Conservation (phyloP, 2,329 filamentous ascomycete species). For the Colletotrichum cereale region DNA sequence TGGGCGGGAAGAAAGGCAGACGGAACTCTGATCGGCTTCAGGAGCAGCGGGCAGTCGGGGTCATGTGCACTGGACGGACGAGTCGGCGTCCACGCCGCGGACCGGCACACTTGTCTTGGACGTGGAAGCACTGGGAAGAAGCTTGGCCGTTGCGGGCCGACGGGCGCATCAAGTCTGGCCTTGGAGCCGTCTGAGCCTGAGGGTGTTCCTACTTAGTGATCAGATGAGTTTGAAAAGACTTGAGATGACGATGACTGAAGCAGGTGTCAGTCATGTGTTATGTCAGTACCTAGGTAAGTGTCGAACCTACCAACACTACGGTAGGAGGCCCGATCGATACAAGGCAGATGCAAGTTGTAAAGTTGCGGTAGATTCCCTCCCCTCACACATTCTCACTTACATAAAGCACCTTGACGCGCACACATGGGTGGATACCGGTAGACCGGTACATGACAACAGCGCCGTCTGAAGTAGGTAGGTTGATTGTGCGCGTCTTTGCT, state of each 20-base stretch:
- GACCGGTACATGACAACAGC: neutral
- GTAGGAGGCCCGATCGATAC: neutral
- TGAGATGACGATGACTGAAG: conserved; percentile 9
- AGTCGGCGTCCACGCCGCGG: conserved; percentile 12
- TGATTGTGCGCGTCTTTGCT: conserved; percentile 24
- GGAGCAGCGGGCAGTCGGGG: neutral
- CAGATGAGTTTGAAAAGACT: conserved; percentile 18
- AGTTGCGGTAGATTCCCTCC: neutral
- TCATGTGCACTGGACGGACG: conserved; percentile 27
- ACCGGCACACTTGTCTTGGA: neutral
- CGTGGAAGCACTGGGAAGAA: conserved; percentile 1
- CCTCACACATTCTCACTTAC: neutral
- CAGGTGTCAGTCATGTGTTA: neutral
- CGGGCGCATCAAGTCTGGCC: conserved; percentile 16
- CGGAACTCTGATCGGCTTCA: neutral
- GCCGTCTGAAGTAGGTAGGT: conserved; percentile 31
- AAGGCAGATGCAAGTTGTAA: neutral
- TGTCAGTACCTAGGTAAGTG: neutral
- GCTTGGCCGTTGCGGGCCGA: neutral
- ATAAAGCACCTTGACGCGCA: neutral
- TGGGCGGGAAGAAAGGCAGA: conserved; percentile 9
- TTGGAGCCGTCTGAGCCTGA: conserved; percentile 23
- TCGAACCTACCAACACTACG: no score
- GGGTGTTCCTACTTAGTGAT: conserved; percentile 13
- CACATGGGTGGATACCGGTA: neutral